Evolutionary conservation across 2,329 filamentous ascomycete species (phyloP).

Genomic region (Alternaria postmessia): DNA sequence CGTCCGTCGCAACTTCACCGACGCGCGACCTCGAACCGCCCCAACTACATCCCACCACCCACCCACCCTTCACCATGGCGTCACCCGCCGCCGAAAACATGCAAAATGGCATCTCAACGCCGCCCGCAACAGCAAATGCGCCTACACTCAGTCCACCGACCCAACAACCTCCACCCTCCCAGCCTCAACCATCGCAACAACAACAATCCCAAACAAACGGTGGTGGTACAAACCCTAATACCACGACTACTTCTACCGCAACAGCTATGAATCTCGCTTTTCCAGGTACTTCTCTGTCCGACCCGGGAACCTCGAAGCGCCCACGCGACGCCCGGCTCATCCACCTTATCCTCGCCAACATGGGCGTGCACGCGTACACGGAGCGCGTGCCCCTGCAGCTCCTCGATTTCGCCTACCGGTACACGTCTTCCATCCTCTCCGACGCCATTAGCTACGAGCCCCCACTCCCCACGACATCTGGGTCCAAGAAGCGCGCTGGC

Average conservation of each 20-base stretch:
- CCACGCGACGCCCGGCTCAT: slow-evolving; percentile 82
- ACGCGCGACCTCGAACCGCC: not conserved
- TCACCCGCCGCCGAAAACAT: slow-evolving; percentile 47
- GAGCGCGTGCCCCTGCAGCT: slow-evolving; percentile 82
- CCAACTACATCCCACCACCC: not conserved
- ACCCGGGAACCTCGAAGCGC: slow-evolving; percentile 54
- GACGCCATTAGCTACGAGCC: slow-evolving; percentile 61
- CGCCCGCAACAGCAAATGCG: slow-evolving; percentile 43
- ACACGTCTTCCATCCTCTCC: slow-evolving; percentile 74
- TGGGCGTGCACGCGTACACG: slow-evolving; percentile 82
- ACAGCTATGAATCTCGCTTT: slow-evolving; percentile 35
- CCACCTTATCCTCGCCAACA: slow-evolving; percentile 79
- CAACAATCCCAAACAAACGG: slow-evolving; percentile 26
- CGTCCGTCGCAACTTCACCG: slow-evolving; percentile 9
- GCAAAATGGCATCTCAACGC: slow-evolving; percentile 51
- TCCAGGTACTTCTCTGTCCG: slow-evolving; percentile 45
- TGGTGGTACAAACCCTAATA: slow-evolving; percentile 18
- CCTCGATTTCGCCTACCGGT: slow-evolving; percentile 85
- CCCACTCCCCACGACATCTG: slow-evolving; percentile 20
- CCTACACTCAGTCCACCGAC: slow-evolving; percentile 45
- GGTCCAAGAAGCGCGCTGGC: slow-evolving; percentile 30
- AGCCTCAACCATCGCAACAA: slow-evolving; percentile 4
- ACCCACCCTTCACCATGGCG: slow-evolving; percentile 39
- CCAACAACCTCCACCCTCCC: not conserved
- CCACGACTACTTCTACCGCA: not conserved